Conservation (phyloP, 352 stramenopile species). For the Globisporangium uncinulatum region DNA sequence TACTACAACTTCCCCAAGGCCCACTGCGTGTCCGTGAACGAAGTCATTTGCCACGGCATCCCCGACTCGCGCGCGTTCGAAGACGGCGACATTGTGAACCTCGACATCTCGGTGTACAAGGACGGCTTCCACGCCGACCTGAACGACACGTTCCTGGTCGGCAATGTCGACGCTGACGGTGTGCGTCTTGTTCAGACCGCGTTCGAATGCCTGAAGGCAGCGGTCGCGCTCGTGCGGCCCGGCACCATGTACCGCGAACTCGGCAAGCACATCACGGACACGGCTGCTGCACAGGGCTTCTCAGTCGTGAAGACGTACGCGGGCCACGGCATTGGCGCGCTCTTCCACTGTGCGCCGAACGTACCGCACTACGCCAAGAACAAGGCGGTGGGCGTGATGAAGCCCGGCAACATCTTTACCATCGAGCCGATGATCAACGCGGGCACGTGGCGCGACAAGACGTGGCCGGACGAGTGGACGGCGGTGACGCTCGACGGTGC, state of each 20-base stretch:
- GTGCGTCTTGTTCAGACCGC: slow-evolving; percentile 91
- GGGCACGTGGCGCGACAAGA: slow-evolving; percentile 86
- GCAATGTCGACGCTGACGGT: slow-evolving; percentile 93
- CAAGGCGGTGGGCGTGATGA: slow-evolving; percentile 97
- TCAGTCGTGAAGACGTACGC: slow-evolving; percentile 97
- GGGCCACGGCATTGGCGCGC: slow-evolving; percentile 95
- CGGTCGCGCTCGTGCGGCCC: slow-evolving; percentile 88
- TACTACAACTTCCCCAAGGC: slow-evolving; percentile 97
- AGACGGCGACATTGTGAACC: slow-evolving; percentile 98
- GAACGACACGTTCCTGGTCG: slow-evolving; percentile 98
- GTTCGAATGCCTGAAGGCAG: slow-evolving; percentile 90
- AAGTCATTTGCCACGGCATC: slow-evolving; percentile 97
- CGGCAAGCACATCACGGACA: slow-evolving; percentile 90
- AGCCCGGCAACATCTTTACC: slow-evolving; percentile 97
- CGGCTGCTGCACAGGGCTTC: slow-evolving; percentile 83
- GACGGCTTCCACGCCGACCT: slow-evolving; percentile 97
- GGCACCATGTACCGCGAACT: slow-evolving; percentile 96
- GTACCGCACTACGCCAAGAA: slow-evolving; percentile 98
- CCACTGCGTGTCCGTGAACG: slow-evolving; percentile 89
- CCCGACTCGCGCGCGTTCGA: slow-evolving; percentile 93
- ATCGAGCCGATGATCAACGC: slow-evolving; percentile 99
- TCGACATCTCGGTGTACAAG: slow-evolving; percentile 97
- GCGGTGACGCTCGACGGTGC: slow-evolving; percentile 94
- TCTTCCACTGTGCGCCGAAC: slow-evolving; percentile 97
- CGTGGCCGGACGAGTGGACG: slow-evolving; percentile 98